Conservation (phyloP, 306 rosid species). For the Prunus dulcis region DNA sequence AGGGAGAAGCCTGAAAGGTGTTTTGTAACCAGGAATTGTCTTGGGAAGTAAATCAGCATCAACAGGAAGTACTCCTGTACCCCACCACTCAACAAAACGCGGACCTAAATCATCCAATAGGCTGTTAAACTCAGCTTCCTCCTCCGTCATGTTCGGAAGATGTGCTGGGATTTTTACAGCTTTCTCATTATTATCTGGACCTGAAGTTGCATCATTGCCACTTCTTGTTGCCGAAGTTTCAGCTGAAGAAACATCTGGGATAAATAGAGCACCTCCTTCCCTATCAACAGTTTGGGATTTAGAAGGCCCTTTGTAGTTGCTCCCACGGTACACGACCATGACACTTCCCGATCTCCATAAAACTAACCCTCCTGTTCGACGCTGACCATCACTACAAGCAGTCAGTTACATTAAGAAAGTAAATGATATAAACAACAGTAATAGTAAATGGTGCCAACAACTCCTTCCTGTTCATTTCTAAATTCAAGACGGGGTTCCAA, state of each 20-base stretch:
- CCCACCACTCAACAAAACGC: constrained; percentile 97
- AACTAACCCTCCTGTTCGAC: constrained; percentile 84
- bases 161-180: constrained; percentile 26
- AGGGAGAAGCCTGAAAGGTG: constrained; percentile 93
- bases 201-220: constrained; percentile 28
- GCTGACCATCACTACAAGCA: constrained; percentile 63
- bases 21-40: constrained; percentile 70
- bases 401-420: constrained; percentile 36
- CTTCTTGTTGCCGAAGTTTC: constrained; percentile 28
- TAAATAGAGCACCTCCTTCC: constrained; percentile 51
- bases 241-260: constrained; percentile 65
- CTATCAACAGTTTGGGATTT: constrained; percentile 34
- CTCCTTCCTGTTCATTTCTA: not conserved
- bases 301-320: constrained; percentile 61
- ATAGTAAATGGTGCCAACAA: not conserved
- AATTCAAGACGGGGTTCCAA: not conserved
- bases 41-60: constrained; percentile 92
- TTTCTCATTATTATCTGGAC: constrained; percentile 34
- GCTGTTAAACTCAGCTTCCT: constrained; percentile 68
- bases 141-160: constrained; percentile 50
- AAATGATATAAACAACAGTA: not conserved
- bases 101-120: constrained; percentile 84
- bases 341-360: constrained; percentile 88
- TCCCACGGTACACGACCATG: constrained; percentile 89
- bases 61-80: constrained; percentile 87